Evolutionary conservation across 2,329 filamentous ascomycete genomes (phyloP).

Genomic region (Aspergillus spinulosporus): DNA sequence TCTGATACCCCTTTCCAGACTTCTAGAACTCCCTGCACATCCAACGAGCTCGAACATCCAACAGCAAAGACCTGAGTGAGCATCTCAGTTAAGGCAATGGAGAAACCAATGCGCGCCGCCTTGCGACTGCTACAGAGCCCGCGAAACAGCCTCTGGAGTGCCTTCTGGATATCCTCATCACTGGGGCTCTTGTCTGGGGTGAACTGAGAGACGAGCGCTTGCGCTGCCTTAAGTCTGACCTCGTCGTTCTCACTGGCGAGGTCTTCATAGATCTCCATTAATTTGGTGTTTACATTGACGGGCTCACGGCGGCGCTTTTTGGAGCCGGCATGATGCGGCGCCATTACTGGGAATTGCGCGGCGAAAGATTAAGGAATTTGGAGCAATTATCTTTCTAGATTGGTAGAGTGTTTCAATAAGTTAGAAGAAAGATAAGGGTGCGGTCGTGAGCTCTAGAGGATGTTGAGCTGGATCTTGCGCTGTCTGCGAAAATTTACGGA

Average conservation of each 20-base stretch:
- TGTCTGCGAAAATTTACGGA: slow-evolving; percentile 26
- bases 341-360: slow-evolving; percentile 26
- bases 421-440: background rate
- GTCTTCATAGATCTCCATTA: slow-evolving; percentile 52
- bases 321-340: slow-evolving; percentile 24
- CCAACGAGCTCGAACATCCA: slow-evolving; percentile 29
- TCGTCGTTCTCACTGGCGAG: slow-evolving; percentile 50
- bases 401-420: background rate
- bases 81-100: slow-evolving; percentile 80
- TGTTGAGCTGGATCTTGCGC: slow-evolving; percentile 3
- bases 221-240: slow-evolving; percentile 48
- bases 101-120: slow-evolving; percentile 84
- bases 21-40: slow-evolving; percentile 48
- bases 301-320: slow-evolving; percentile 45
- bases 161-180: slow-evolving; percentile 44
- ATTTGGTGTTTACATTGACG: slow-evolving; percentile 46
- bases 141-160: slow-evolving; percentile 68
- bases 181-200: slow-evolving; percentile 43
- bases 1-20: slow-evolving; percentile 56
- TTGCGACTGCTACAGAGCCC: slow-evolving; percentile 89
- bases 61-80: slow-evolving; percentile 66
- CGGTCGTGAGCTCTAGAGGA: background rate
- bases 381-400: background rate
- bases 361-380: background rate
- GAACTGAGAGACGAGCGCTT: slow-evolving; percentile 46